These are phyloP conservation scores for Strobilomyces dryophilus DNA, from an alignment of 768 basidiomycete genomes.

Conservation along the genomic window DNA sequence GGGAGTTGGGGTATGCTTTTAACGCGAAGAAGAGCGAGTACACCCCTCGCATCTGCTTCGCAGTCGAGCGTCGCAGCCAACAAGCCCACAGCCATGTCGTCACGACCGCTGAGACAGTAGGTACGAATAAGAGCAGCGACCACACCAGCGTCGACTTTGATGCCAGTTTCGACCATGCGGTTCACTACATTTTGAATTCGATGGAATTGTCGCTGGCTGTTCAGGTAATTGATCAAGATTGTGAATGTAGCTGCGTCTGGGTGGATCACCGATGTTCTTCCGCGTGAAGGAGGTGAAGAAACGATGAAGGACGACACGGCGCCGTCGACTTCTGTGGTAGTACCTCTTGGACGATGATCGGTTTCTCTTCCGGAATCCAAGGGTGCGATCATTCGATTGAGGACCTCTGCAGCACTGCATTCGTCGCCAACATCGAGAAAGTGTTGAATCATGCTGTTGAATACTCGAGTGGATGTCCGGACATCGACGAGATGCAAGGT, in stretches of 20 bases:
- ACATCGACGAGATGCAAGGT: conserved; percentile 40
- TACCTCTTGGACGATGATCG: conserved; percentile 15
- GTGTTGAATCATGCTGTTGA: conserved; percentile 68
- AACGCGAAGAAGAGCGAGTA: conserved; percentile 21
- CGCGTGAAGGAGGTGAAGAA: neutral
- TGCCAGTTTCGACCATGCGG: conserved; percentile 40
- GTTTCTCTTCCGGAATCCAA: conserved; percentile 23
- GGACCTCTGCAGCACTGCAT: conserved; percentile 39
- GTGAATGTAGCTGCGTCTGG: conserved; percentile 62
- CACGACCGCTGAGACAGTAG: conserved; percentile 45
- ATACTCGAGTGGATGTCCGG: conserved; percentile 43
- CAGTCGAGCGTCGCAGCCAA: conserved; percentile 44
- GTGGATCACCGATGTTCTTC: conserved; percentile 16
- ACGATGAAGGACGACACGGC: conserved; percentile 7
- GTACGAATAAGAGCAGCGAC: conserved; percentile 54
- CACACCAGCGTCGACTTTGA: conserved; percentile 43
- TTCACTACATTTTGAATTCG: conserved; percentile 45
- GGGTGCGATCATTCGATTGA: conserved; percentile 50
- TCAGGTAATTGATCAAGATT: conserved; percentile 56
- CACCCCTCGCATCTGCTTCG: conserved; percentile 18
- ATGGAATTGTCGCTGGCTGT: conserved; percentile 39
- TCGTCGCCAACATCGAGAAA: conserved; percentile 54
- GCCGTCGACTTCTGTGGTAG: conserved; percentile 32
- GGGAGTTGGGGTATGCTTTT: conserved; percentile 17
- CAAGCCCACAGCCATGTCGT: conserved; percentile 48